Percentiles rank a stretch among this genome's conserved stretches.
These are phyloP conservation scores for Athelia sp. DNA, from an alignment of 1,284 basidiomycete species.

Conservation along the genomic window DNA sequence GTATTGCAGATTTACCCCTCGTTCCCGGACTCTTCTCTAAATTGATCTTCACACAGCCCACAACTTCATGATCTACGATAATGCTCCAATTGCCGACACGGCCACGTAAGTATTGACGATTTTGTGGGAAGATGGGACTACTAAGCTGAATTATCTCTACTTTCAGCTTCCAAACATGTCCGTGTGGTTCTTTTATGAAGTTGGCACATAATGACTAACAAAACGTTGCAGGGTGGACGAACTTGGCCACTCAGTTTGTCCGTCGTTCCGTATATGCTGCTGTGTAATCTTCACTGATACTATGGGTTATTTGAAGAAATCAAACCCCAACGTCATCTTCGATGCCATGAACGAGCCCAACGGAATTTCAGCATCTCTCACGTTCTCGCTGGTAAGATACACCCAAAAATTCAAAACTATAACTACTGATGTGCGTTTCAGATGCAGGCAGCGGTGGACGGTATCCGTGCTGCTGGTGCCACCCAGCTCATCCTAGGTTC, in stretches of 20 bases:
- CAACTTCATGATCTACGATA: slow-evolving; percentile 59
- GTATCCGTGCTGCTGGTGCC: slow-evolving; percentile 54
- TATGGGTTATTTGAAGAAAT: slow-evolving; percentile 28
- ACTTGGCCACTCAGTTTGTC: slow-evolving; percentile 49
- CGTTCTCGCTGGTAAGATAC: slow-evolving; percentile 37
- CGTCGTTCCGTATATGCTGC: slow-evolving; percentile 14
- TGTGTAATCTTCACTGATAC: neutral
- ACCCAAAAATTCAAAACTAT: neutral
- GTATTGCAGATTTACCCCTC: slow-evolving; percentile 14
- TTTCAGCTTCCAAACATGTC: slow-evolving; percentile 47
- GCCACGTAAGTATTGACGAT: slow-evolving; percentile 31
- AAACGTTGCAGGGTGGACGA: slow-evolving; percentile 43
- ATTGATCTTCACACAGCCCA: slow-evolving; percentile 32
- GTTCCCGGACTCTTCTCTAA: too few species aligned
- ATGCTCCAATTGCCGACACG: slow-evolving; percentile 41
- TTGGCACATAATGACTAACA: slow-evolving; percentile 4
- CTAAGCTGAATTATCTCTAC: neutral
- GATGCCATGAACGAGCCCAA: slow-evolving; percentile 65
- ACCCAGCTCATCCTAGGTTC: slow-evolving; percentile 43
- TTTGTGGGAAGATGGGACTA: neutral
- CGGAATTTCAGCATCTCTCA: slow-evolving; percentile 41
- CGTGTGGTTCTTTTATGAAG: slow-evolving; percentile 11
- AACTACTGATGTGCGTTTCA: slow-evolving; percentile 13
- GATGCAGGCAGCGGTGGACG: slow-evolving; percentile 62
- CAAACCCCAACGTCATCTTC: slow-evolving; percentile 50